These are phyloP conservation scores for Claviceps citrina DNA, from an alignment of 2,329 filamentous ascomycete genomes.

Conservation along the genomic window DNA sequence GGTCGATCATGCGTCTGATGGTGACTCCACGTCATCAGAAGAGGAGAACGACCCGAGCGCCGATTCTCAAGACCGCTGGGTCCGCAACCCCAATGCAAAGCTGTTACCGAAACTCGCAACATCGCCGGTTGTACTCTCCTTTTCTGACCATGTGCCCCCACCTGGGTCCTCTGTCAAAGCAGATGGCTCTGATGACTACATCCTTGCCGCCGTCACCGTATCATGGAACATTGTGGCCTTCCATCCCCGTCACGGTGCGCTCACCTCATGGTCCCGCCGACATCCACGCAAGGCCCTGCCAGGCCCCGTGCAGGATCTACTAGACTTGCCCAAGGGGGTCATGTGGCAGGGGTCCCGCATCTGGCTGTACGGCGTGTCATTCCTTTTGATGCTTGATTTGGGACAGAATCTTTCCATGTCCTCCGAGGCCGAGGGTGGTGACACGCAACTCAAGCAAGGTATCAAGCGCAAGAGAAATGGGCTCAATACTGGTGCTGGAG, in stretches of 20 bases:
- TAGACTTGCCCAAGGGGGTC: constrained; percentile 68
- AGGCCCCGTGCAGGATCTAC: constrained; percentile 53
- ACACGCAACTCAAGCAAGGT: constrained; percentile 14
- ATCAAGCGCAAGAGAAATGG: constrained; percentile 41
- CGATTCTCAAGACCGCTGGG: constrained; percentile 45
- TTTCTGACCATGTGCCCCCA: constrained; percentile 36
- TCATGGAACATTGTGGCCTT: constrained; percentile 59
- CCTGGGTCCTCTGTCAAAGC: constrained; percentile 14
- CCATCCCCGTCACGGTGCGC: constrained; percentile 56
- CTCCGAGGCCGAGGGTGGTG: constrained; percentile 16
- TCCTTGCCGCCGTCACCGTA: constrained; percentile 37
- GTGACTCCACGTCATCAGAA: constrained; percentile 21
- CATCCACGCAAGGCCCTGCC: constrained; percentile 68
- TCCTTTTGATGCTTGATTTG: constrained; percentile 86
- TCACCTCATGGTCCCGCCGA: constrained; percentile 73
- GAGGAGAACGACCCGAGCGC: constrained; percentile 30
- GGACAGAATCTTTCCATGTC: constrained; percentile 45
- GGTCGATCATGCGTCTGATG: constrained; percentile 21
- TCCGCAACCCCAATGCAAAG: constrained; percentile 52
- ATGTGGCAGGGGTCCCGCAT: constrained; percentile 67
- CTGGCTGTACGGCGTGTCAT: constrained; percentile 78
- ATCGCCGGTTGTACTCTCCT: constrained; percentile 52
- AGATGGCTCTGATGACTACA: constrained; percentile 28
- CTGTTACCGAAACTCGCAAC: constrained; percentile 54
- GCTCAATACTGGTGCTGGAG: constrained; percentile 35